Evolutionary conservation across 306 rosid genomes (phyloP).

Genomic region (Rosa rugosa): DNA sequence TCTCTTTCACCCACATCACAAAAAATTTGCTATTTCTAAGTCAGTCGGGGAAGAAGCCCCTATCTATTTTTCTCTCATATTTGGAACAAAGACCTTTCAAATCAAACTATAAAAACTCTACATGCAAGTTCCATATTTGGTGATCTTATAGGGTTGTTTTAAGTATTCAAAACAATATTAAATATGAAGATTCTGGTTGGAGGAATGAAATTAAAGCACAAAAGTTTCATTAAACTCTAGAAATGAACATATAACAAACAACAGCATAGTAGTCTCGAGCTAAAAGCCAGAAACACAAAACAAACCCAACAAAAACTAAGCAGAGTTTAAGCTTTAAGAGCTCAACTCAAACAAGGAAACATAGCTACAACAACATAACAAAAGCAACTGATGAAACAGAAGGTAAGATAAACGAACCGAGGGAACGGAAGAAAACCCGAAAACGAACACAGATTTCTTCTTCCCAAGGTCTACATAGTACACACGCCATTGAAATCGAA

Average conservation of each 20-base stretch:
- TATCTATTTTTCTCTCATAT: constrained; percentile 26
- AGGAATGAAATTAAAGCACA: background rate
- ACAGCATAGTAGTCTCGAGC: constrained; percentile 33
- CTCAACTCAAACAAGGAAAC: constrained; percentile 39
- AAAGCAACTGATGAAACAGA: constrained; percentile 7
- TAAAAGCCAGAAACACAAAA: constrained; percentile 23
- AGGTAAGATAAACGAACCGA: constrained; percentile 35
- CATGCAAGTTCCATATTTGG: constrained; percentile 12
- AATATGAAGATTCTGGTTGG: background rate
- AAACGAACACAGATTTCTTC: constrained; percentile 48
- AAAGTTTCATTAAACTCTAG: constrained; percentile 22
- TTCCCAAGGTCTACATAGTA: constrained; percentile 31
- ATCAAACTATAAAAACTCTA: background rate
- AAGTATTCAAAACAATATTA: background rate
- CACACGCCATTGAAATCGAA: constrained; percentile 44
- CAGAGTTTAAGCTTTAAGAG: constrained; percentile 24
- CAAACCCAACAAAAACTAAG: constrained; percentile 32
- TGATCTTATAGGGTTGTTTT: constrained; percentile 1
- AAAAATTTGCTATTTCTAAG: constrained; percentile 27
- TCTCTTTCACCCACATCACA: constrained; percentile 22
- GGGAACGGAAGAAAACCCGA: constrained; percentile 48
- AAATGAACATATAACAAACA: constrained; percentile 28
- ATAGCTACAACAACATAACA: constrained; percentile 13
- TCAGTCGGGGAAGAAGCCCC: constrained; percentile 13
- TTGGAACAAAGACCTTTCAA: constrained; percentile 19